Evolutionary conservation across 2,329 filamentous ascomycete genomes (phyloP).

Genomic region (Macroventuria anomochaeta): DNA sequence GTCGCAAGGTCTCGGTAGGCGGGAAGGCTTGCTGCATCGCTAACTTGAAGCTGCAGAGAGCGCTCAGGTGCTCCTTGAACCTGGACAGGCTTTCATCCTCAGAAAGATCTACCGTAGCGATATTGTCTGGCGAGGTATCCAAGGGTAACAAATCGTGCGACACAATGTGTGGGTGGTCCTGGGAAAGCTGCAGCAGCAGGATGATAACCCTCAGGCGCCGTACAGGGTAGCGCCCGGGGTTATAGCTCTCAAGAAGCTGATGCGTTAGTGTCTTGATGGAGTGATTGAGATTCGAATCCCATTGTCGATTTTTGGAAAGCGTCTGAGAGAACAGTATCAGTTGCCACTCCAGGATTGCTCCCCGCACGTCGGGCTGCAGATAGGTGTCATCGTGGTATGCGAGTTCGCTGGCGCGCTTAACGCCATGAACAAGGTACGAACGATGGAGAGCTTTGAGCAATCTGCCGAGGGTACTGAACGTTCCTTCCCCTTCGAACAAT

Average conservation of each 20-base stretch:
- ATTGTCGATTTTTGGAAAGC: conserved; percentile 39
- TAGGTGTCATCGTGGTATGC: conserved; percentile 46
- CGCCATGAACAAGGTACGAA: conserved; percentile 51
- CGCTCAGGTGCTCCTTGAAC: conserved; percentile 46
- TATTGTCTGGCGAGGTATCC: neutral
- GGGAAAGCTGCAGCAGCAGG: conserved; percentile 50
- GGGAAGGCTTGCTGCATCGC: conserved; percentile 50
- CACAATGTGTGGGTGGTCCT: conserved; percentile 67
- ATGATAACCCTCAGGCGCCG: conserved; percentile 38
- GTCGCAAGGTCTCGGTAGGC: conserved; percentile 32
- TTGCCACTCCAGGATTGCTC: conserved; percentile 53
- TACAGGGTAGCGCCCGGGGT: conserved; percentile 36
- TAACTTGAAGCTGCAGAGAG: conserved; percentile 49
- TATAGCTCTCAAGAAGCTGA: conserved; percentile 40
- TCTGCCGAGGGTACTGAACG: conserved; percentile 62
- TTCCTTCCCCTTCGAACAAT: conserved; percentile 62
- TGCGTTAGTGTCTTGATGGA: conserved; percentile 32
- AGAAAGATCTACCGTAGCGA: conserved; percentile 9
- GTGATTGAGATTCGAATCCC: conserved; percentile 34
- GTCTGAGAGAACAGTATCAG: conserved; percentile 41
- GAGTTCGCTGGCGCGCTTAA: conserved; percentile 60
- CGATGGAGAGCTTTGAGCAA: conserved; percentile 67
- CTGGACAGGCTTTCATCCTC: conserved; percentile 44
- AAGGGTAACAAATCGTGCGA: conserved; percentile 18
- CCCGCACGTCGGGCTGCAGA: conserved; percentile 40